Evolutionary conservation across 805 yeast species (phyloP).

Genomic region (Schizosaccharomyces octosporus): DNA sequence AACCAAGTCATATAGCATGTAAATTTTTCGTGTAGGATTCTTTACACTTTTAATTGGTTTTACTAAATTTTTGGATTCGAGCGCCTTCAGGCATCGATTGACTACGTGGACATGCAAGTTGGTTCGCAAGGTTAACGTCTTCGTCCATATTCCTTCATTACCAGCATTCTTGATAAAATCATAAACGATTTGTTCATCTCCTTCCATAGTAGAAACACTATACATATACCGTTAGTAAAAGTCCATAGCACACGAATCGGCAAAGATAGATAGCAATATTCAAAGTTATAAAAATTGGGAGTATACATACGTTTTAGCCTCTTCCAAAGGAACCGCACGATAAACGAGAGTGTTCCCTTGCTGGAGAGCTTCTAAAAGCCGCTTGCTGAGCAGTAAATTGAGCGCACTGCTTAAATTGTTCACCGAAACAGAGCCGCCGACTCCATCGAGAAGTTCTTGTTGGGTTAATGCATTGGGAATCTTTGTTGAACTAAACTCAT

Average conservation of each 20-base stretch:
- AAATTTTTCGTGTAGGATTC: constrained; percentile 80
- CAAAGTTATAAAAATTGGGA: not conserved
- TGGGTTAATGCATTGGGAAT: not conserved
- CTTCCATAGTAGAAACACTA: constrained; percentile 1
- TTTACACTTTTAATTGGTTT: constrained; percentile 79
- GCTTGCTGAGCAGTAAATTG: not conserved
- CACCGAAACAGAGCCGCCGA: not conserved
- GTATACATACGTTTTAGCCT: not conserved
- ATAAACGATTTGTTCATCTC: constrained; percentile 55
- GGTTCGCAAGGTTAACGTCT: constrained; percentile 62
- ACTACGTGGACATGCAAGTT: constrained; percentile 72
- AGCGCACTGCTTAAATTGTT: not conserved
- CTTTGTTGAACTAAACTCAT: not conserved
- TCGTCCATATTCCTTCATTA: constrained; percentile 81
- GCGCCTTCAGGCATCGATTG: constrained; percentile 43
- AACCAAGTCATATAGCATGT: constrained; percentile 79
- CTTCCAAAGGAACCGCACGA: not conserved
- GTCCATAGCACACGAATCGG: too few relatives aligned
- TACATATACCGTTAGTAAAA: not conserved
- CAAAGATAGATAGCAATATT: not conserved
- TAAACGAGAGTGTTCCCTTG: not conserved
- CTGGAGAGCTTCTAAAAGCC: not conserved
- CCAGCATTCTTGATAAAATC: constrained; percentile 62
- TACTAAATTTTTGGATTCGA: constrained; percentile 58
- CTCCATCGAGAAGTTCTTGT: not conserved